Conservation (phyloP, 805 yeast genomes). For the Myxozyma lipomycoides region DNA sequence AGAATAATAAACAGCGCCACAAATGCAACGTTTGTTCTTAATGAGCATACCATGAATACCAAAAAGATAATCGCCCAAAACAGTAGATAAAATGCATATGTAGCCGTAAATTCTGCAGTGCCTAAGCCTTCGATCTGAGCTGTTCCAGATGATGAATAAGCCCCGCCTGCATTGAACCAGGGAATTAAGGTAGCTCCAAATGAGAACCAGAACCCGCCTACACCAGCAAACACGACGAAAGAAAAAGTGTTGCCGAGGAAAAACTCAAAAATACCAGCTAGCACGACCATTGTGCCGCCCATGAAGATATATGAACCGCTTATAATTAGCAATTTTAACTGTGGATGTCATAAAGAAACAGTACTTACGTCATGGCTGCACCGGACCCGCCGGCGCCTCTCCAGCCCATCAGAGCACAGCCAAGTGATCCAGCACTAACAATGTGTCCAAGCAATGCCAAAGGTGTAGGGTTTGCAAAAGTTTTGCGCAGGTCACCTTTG, state of each 20-base stretch:
- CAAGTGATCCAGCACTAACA: constrained; percentile 21
- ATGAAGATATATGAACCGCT: constrained; percentile 24
- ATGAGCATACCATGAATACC: constrained; percentile 21
- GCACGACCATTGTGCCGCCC: constrained; percentile 23
- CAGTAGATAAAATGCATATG: constrained; percentile 21
- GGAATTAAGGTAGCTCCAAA: constrained; percentile 25
- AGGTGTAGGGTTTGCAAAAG: constrained; percentile 13
- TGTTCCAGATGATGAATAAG: constrained; percentile 25
- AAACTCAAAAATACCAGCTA: constrained; percentile 27
- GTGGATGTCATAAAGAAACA: background rate
- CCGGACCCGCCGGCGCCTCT: constrained; percentile 27
- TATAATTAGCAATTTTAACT: too few relatives aligned
- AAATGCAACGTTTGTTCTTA: constrained; percentile 26
- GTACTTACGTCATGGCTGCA: constrained; percentile 22
- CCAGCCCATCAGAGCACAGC: constrained; percentile 28
- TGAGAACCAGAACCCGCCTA: constrained; percentile 28
- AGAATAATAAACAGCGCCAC: constrained; percentile 18
- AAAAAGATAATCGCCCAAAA: constrained; percentile 23
- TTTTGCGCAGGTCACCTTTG: constrained; percentile 3
- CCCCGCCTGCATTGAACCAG: constrained; percentile 24
- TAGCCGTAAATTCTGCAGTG: constrained; percentile 18
- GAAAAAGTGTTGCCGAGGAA: constrained; percentile 30
- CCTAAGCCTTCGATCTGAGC: constrained; percentile 12
- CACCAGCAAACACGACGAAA: constrained; percentile 25
- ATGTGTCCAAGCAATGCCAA: constrained; percentile 23